Evolutionary conservation across 257 asterid genomes (phyloP).

Genomic region (Ballota nigra): DNA sequence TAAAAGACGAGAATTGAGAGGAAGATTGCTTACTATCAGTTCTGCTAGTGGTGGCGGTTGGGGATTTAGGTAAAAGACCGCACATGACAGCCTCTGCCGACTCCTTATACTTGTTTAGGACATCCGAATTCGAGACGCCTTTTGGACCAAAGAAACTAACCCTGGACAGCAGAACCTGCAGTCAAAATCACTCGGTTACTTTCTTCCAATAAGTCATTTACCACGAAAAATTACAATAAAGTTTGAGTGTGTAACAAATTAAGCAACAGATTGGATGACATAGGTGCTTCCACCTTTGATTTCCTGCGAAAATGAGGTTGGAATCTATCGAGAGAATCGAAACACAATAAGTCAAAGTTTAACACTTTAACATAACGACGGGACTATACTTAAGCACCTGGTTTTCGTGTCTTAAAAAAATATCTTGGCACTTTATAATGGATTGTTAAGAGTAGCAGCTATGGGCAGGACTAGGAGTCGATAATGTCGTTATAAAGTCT

Average conservation of each 20-base stretch:
- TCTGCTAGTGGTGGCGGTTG: slow-evolving; percentile 83
- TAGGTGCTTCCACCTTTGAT: no score
- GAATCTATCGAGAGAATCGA: no score
- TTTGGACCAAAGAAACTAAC: slow-evolving; percentile 76
- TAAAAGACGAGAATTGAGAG: not conserved
- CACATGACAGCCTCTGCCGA: slow-evolving; percentile 99
- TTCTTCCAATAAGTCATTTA: not conserved
- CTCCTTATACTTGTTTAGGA: slow-evolving; percentile 58
- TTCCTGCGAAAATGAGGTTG: no score
- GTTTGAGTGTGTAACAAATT: no score
- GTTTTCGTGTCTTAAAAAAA: not conserved
- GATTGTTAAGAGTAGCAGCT: not conserved
- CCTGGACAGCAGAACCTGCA: slow-evolving; percentile 90
- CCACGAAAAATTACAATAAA: no score
- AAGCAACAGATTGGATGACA: not conserved
- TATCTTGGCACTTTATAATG: not conserved
- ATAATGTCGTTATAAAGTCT: no score
- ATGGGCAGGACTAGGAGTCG: no score
- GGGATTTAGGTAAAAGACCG: slow-evolving; percentile 86
- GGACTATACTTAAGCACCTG: not conserved
- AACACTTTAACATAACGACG: not conserved
- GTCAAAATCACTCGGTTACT: not conserved
- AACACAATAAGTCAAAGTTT: not conserved
- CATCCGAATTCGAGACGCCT: slow-evolving; percentile 47
- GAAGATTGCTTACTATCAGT: slow-evolving; percentile 68